These are phyloP conservation scores for Deinandra increscens DNA, from an alignment of 129 eudicot species.

Conservation along the genomic window DNA sequence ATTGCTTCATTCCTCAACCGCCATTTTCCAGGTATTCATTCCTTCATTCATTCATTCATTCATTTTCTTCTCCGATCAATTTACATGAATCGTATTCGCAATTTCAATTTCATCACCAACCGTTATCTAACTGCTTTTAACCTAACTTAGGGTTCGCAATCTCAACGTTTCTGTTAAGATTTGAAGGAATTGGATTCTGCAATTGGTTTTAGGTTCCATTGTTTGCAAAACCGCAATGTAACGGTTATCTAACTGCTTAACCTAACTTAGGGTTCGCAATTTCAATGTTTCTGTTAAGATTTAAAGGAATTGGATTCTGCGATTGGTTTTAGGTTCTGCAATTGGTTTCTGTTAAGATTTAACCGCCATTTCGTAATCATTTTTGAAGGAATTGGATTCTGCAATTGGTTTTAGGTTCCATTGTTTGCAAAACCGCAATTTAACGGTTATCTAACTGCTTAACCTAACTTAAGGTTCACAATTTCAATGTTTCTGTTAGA, in stretches of 20 bases:
- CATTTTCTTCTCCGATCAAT: too few relatives aligned
- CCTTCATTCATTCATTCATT: too few relatives aligned
- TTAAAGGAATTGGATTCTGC: slow-evolving; percentile 8
- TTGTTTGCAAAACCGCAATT: background rate
- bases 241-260: background rate
- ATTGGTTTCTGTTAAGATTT: background rate
- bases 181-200: too few relatives aligned
- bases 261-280: background rate
- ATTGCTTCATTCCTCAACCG: slow-evolving; percentile 37
- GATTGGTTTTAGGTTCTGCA: background rate
- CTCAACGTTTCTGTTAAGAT: background rate
- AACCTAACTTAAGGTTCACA: background rate
- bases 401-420: too few relatives aligned
- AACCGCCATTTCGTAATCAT: too few relatives aligned
- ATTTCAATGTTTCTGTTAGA: background rate
- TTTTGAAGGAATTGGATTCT: too few relatives aligned
- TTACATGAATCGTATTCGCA: too few relatives aligned
- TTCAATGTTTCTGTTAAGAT: background rate
- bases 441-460: background rate
- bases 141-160: background rate
- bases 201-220: too few relatives aligned
- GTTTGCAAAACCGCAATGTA: too few relatives aligned
- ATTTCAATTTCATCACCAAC: background rate
- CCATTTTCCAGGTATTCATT: slow-evolving; percentile 41
- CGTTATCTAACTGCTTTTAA: background rate